Evolutionary conservation across 495 filamentous ascomycete species (phyloP).

Genomic region (Penicillium maclennaniae): DNA sequence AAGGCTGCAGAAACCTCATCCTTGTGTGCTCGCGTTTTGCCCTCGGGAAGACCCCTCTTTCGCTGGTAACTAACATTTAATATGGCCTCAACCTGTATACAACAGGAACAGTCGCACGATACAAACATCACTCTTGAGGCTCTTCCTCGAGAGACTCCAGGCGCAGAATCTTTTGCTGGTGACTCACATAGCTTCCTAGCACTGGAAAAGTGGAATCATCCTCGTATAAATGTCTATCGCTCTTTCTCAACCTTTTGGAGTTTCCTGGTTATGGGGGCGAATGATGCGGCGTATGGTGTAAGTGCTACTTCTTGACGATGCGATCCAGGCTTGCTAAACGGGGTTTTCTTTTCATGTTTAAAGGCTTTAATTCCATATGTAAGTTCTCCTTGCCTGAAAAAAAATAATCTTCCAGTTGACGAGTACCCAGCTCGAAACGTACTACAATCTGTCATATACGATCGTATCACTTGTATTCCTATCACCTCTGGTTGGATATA

Average conservation of each 20-base stretch:
- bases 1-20: background rate
- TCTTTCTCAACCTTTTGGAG: constrained; percentile 63
- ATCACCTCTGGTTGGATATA: constrained; percentile 58
- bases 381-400: constrained; percentile 3
- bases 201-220: constrained; percentile 63
- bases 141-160: constrained; percentile 5
- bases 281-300: constrained; percentile 78
- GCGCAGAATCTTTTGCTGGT: background rate
- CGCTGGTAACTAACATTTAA: background rate
- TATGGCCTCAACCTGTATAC: constrained; percentile 15
- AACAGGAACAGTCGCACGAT: constrained; percentile 11
- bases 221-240: constrained; percentile 61
- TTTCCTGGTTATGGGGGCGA: constrained; percentile 77
- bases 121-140: constrained; percentile 18
- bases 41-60: background rate
- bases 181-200: constrained; percentile 11
- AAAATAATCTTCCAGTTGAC: background rate
- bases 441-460: constrained; percentile 56
- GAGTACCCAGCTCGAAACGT: constrained; percentile 49
- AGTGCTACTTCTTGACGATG: constrained; percentile 19
- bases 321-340: background rate
- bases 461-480: constrained; percentile 63
- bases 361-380: constrained; percentile 62
- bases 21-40: background rate
- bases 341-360: background rate